Base-by-base conservation (phyloP, 495 filamentous ascomycete genomes). In the Neurospora hispaniola region DNA sequence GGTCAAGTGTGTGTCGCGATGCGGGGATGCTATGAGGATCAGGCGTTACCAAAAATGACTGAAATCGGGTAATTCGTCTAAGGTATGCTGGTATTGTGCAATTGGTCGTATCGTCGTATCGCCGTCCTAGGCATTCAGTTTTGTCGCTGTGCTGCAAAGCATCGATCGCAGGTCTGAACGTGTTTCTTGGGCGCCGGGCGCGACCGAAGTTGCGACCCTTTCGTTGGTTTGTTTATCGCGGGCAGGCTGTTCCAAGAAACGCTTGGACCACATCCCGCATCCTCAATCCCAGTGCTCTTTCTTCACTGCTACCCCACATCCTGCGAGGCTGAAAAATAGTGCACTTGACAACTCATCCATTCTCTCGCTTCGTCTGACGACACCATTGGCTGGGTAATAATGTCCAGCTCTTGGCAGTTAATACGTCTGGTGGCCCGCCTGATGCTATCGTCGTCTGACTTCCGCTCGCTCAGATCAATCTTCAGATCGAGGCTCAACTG, bases 181-280 rank as follows among this genome's bases (percentile, higher is more conserved):
- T 46, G 69, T 59, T 40, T 40, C 39, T 66, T 66, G 14, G 54
- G 54, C 27, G 38, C 18, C 38, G 42, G 59, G 72, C 69, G 71
- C 74, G 74, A 75, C 71, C 69, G 74, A 73, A 73, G 74, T 48
- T 71, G 69, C 71, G 71, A 69, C 71, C 68, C 39, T 66, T 66
- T 66, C 54, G 54, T 66, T 66, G 73, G 74, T 75, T 75, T 75
- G 74, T 75, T 75, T 75, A 75, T 73, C 71, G 74, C 71, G 71
- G 38, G 71, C 59, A 70, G 69, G 62, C 20, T 73, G 74, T 48
- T 69, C 70, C 46, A 10, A 35, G 4, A 10, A 59, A n/a, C 48
- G 71, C 71, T 41, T 48, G 71, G 71, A n/a, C 74, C 74, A 73
- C 70, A 20, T 31, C 41, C 70, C 38, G 40, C 40, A 39, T 23